These are phyloP conservation scores for Chaetomium strumarium DNA, from an alignment of 2,329 filamentous ascomycete genomes.

Conservation along the genomic window DNA sequence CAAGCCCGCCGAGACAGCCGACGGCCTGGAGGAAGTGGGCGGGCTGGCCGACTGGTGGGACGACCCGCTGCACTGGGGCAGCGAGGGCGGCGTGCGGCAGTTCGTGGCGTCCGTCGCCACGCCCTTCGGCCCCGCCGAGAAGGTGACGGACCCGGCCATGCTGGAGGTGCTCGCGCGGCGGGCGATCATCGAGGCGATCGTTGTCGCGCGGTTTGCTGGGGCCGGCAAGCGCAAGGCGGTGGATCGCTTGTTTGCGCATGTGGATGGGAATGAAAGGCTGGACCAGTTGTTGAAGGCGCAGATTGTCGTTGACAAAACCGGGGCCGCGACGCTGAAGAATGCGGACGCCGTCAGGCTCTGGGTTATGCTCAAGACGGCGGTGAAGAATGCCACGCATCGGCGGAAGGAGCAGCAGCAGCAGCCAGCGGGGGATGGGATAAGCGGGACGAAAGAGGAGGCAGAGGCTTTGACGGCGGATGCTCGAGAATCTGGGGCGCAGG, in stretches of 20 bases:
- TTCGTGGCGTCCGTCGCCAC: not conserved
- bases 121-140: conserved; percentile 27
- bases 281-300: conserved; percentile 30
- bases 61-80: conserved; percentile 44
- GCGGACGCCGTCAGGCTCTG: conserved; percentile 28
- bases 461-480: conserved; percentile 6
- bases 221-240: conserved; percentile 7
- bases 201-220: conserved; percentile 29
- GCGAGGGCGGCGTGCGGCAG: not conserved
- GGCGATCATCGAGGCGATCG: conserved; percentile 48
- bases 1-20: conserved; percentile 40
- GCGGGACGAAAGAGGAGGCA: conserved; percentile 16
- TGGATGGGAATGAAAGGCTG: conserved; percentile 15
- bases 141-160: conserved; percentile 38
- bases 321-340: conserved; percentile 36
- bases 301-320: conserved; percentile 35
- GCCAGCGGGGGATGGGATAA: conserved; percentile 16
- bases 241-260: conserved; percentile 1
- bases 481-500: not conserved
- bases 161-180: conserved; percentile 45
- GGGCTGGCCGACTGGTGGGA: conserved; percentile 50
- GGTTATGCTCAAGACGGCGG: conserved; percentile 17
- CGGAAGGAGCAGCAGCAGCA: not conserved
- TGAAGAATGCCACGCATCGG: not conserved
- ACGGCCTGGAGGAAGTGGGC: conserved; percentile 43